Conservation (phyloP, 192 early-diverging fungal genomes). For the Geranomyces variabilis region DNA sequence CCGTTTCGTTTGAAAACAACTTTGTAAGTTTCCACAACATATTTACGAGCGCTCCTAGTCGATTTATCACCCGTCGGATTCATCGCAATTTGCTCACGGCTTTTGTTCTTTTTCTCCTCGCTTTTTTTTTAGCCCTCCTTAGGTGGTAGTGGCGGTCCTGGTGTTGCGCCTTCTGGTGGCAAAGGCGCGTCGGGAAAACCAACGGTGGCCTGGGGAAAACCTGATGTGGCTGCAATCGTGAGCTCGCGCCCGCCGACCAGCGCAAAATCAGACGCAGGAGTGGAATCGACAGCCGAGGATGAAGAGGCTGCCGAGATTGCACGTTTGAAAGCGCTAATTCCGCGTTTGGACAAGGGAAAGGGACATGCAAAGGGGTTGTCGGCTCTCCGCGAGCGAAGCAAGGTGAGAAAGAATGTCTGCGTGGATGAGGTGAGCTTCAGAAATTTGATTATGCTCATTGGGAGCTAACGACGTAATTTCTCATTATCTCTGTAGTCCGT, state of each 20-base stretch:
- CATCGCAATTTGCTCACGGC: no score
- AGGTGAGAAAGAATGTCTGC: slow-evolving; percentile 2
- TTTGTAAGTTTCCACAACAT: slow-evolving; percentile 18
- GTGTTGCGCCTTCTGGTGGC: not conserved
- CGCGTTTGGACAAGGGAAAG: slow-evolving; percentile 29
- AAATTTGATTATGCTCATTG: not conserved
- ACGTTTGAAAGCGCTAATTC: slow-evolving; percentile 33
- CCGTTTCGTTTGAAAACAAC: slow-evolving; percentile 21
- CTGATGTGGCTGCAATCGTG: slow-evolving; percentile 32
- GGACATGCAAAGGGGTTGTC: slow-evolving; percentile 15
- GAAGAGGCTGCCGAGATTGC: slow-evolving; percentile 40
- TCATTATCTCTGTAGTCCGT: not conserved
- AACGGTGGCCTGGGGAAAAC: slow-evolving; percentile 27
- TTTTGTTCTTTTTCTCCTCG: not conserved
- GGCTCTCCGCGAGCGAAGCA: slow-evolving; percentile 26
- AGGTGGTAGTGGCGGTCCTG: no score
- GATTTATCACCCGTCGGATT: no score
- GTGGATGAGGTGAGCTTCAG: not conserved
- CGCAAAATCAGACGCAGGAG: not conserved
- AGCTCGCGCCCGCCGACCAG: slow-evolving; percentile 3
- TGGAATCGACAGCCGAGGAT: slow-evolving; percentile 9
- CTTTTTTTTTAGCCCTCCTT: not conserved
- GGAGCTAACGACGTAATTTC: not conserved
- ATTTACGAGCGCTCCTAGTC: no score
- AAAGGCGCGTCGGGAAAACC: slow-evolving; percentile 4